A percentile compares a stretch with the other conserved stretches of the same genome.
phyloP scores from a whole-genome alignment of 352 stramenopile species.

The Phytophthora rubi region DNA sequence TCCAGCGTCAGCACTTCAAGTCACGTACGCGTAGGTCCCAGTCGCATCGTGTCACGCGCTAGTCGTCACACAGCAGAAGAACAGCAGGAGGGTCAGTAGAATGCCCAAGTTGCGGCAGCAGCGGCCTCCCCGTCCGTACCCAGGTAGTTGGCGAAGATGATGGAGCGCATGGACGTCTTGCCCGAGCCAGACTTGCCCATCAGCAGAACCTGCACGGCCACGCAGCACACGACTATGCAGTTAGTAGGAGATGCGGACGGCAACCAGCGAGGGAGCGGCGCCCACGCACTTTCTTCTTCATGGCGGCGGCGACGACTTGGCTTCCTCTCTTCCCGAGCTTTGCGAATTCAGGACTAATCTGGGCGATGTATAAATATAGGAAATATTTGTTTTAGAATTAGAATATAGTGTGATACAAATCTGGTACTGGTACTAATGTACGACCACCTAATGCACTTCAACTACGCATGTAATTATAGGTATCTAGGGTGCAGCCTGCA shows the following conservation, averaged over 20 bases:
- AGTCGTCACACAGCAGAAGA: neutral
- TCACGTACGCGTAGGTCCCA: constrained; percentile 92
- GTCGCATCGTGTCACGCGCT: constrained; percentile 97
- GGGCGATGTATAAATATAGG: too few relatives aligned
- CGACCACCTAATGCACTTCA: neutral
- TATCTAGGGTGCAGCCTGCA: too few relatives aligned
- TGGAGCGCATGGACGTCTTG: constrained; percentile 99
- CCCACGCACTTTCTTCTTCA: constrained; percentile 67
- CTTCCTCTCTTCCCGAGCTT: neutral
- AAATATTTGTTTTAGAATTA: neutral
- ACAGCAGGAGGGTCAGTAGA: neutral
- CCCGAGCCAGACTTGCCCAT: constrained; percentile 96
- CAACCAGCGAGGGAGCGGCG: neutral
- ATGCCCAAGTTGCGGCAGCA: neutral
- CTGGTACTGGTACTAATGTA: neutral
- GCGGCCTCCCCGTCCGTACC: constrained; percentile 42
- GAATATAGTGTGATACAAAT: neutral
- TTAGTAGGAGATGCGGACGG: neutral
- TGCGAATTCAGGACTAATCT: neutral
- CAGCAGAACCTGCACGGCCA: constrained; percentile 85
- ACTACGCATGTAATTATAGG: neutral
- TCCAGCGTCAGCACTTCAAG: neutral
- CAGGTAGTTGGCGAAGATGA: constrained; percentile 99
- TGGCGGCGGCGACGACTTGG: constrained; percentile 18
- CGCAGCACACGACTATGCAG: neutral